Conservation (phyloP, 129 eudicot genomes). For the Pseudognaphalium luteoalbum region DNA sequence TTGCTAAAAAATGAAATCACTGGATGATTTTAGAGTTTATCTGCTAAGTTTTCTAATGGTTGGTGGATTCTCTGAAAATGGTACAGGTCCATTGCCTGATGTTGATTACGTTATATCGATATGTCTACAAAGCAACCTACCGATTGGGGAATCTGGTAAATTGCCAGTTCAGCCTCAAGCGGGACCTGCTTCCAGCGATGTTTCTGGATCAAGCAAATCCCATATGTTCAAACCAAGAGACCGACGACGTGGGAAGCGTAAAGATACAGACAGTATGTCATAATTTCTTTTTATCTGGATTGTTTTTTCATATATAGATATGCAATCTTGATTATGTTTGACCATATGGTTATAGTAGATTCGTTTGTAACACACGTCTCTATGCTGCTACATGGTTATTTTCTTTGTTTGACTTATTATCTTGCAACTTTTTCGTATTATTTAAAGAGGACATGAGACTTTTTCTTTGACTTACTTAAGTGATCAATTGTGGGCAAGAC, state of each 20-base stretch:
- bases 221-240: constrained; percentile 60
- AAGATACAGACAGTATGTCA: constrained; percentile 64
- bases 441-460: neutral
- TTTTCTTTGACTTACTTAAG: neutral
- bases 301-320: too few species aligned
- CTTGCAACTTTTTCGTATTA: neutral
- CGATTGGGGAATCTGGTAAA: constrained; percentile 46
- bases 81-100: constrained; percentile 86
- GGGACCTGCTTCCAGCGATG: constrained; percentile 65
- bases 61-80: constrained; percentile 21
- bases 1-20: neutral
- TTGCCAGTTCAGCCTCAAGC: constrained; percentile 37
- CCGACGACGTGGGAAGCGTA: constrained; percentile 71
- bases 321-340: too few species aligned
- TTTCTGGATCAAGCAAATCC: constrained; percentile 62
- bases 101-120: constrained; percentile 84
- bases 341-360: neutral
- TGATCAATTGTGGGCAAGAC: constrained; percentile 66
- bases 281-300: neutral
- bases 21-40: neutral
- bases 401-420: neutral
- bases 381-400: neutral
- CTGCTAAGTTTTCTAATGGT: constrained; percentile 15
- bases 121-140: constrained; percentile 77
- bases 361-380: neutral